Evolutionary conservation across 176 grass and related monocot genomes (phyloP).

Genomic region (Dendrocalamus sinicus): DNA sequence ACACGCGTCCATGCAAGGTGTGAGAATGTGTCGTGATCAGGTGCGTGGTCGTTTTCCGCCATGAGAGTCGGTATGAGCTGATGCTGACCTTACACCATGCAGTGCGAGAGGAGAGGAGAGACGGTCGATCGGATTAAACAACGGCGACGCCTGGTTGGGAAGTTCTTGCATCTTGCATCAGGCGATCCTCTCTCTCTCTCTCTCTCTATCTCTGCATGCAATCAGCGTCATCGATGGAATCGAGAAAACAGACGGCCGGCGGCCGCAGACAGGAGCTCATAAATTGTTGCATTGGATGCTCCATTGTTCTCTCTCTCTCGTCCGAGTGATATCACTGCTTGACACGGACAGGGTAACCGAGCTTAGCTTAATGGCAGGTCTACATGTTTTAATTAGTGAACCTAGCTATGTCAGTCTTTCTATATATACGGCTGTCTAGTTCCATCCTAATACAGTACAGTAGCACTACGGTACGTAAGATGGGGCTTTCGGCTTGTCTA

Average conservation of each 20-base stretch:
- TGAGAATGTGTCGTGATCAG: constrained; percentile 2
- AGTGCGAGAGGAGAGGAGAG: background rate
- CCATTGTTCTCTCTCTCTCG: background rate
- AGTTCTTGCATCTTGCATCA: background rate
- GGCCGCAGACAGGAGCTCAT: constrained; percentile 28
- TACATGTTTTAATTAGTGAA: background rate
- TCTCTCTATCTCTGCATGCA: background rate
- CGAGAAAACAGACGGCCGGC: constrained; percentile 27
- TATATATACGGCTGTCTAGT: constrained; percentile 20
- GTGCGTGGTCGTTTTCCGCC: constrained; percentile 33
- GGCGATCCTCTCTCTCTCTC: background rate
- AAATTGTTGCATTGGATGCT: constrained; percentile 37
- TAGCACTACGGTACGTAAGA: background rate
- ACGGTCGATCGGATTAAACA: background rate
- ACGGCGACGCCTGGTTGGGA: constrained; percentile 12
- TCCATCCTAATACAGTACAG: background rate
- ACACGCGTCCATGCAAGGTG: background rate
- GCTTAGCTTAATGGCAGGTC: constrained; percentile 4
- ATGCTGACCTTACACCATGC: constrained; percentile 40
- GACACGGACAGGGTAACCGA: constrained; percentile 43
- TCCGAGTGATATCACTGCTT: background rate
- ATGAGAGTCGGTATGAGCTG: constrained; percentile 5
- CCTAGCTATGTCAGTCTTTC: background rate
- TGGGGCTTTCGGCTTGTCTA: constrained; percentile 19
- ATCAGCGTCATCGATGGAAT: constrained; percentile 47